A percentile compares a stretch with the other conserved stretches of the same genome.
phyloP scores from a whole-genome alignment of 805 yeast genomes.

The Cyberlindnera euphorbiae region DNA sequence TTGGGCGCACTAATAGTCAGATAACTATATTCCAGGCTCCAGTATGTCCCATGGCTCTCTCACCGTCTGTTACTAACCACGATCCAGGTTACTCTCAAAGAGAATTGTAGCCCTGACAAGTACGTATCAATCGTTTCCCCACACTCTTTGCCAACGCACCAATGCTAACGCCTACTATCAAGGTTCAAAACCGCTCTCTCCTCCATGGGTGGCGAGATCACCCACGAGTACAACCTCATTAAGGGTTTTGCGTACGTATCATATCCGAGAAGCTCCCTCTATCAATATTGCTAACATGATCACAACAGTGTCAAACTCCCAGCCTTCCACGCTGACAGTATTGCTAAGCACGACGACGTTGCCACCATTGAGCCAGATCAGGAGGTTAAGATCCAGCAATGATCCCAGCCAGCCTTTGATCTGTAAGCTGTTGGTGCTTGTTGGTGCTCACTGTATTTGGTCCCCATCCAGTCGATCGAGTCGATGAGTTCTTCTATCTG shows the following conservation, averaged over 20 bases:
- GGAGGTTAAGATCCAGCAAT: constrained; percentile 43
- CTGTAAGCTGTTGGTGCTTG: too few species aligned
- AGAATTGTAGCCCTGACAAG: constrained; percentile 27
- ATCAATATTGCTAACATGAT: background rate
- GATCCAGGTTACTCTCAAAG: constrained; percentile 35
- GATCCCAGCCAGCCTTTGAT: too few species aligned
- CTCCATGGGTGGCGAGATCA: constrained; percentile 56
- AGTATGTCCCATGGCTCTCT: too few species aligned
- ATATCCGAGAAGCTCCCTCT: too few species aligned
- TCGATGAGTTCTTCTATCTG: too few species aligned
- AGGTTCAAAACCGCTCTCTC: constrained; percentile 45
- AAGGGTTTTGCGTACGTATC: constrained; percentile 49
- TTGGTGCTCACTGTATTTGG: too few species aligned
- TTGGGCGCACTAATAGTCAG: too few species aligned
- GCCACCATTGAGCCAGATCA: constrained; percentile 62
- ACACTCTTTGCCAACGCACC: background rate
- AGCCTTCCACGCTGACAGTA: constrained; percentile 38
- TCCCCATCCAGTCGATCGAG: too few species aligned
- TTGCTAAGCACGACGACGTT: constrained; percentile 47
- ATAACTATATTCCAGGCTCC: too few species aligned
- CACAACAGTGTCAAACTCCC: constrained; percentile 46
- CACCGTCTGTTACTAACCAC: constrained; percentile 4
- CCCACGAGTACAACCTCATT: constrained; percentile 57
- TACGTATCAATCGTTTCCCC: constrained; percentile 16
- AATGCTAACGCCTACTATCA: constrained; percentile 11